Percentiles rank a stretch among this genome's conserved stretches.
phyloP scores from a whole-genome alignment of 768 basidiomycete species.

The Lactarius sp. region DNA sequence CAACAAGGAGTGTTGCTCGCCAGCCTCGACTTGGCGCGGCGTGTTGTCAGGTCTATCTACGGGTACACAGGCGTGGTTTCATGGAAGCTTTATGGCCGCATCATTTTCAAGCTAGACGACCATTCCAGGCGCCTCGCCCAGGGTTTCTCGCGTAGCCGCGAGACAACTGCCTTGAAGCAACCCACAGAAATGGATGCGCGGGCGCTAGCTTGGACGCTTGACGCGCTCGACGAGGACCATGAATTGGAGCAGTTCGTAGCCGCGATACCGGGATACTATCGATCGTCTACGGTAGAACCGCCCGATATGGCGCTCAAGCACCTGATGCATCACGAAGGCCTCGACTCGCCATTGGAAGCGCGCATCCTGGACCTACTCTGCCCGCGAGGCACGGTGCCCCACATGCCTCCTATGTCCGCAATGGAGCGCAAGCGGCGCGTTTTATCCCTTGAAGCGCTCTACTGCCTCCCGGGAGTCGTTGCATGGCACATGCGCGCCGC shows the following conservation, averaged over 20 bases:
- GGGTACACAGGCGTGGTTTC: slow-evolving; percentile 1
- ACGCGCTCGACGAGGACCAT: slow-evolving; percentile 17
- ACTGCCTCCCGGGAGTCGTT: slow-evolving; percentile 10
- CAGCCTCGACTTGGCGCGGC: slow-evolving; percentile 6
- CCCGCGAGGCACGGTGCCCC: slow-evolving; percentile 1
- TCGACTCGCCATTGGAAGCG: slow-evolving; percentile 15
- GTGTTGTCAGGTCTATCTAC: slow-evolving; percentile 10
- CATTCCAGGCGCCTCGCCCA: slow-evolving; percentile 12
- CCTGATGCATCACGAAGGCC: slow-evolving; percentile 9
- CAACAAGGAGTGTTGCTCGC: not conserved
- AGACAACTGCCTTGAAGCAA: slow-evolving; percentile 7
- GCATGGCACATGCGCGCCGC: slow-evolving; percentile 3
- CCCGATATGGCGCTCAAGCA: not conserved
- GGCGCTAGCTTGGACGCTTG: slow-evolving; percentile 11
- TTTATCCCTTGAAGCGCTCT: slow-evolving; percentile 12
- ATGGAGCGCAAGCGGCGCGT: slow-evolving; percentile 9
- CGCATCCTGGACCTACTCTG: slow-evolving; percentile 18
- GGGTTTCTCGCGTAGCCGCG: slow-evolving; percentile 10
- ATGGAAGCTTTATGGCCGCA: slow-evolving; percentile 9
- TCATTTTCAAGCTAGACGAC: slow-evolving; percentile 1
- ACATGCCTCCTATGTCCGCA: not conserved
- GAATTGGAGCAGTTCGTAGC: slow-evolving; percentile 14
- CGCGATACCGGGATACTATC: slow-evolving; percentile 19
- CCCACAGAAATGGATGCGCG: slow-evolving; percentile 15
- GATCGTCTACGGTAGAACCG: slow-evolving; percentile 4